Conservation (phyloP, 2,329 filamentous ascomycete species). For the Colletotrichum plurivorum region DNA sequence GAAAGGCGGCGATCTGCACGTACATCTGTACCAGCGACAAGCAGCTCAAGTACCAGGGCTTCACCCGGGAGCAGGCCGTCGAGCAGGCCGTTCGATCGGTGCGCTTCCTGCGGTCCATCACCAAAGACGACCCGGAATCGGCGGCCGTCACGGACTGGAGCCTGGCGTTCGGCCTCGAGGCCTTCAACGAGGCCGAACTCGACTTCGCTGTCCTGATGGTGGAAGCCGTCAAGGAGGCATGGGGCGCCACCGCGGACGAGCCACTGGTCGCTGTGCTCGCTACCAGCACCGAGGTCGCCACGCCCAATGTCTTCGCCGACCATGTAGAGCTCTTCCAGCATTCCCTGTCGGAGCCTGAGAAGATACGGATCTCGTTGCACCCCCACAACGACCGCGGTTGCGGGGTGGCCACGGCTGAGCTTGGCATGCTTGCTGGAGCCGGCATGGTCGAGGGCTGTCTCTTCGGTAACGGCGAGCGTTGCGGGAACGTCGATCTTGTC, state of each 20-base stretch:
- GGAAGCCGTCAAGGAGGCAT: conserved; percentile 25
- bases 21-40: conserved; percentile 31
- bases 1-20: conserved; percentile 3
- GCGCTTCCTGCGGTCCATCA: conserved; percentile 12
- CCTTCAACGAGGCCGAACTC: conserved; percentile 15
- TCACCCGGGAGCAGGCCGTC: conserved; percentile 19
- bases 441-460: conserved; percentile 24
- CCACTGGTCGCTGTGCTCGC: conserved; percentile 7
- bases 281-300: conserved; percentile 17
- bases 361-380: conserved; percentile 14
- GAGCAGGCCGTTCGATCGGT: conserved; percentile 19
- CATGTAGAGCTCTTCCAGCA: conserved; percentile 13
- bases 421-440: conserved; percentile 18
- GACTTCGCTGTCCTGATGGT: conserved; percentile 6
- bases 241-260: neutral
- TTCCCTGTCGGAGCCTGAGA: conserved; percentile 8
- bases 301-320: conserved; percentile 25
- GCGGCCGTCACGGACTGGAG: conserved; percentile 18
- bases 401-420: conserved; percentile 7
- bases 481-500: conserved; percentile 21
- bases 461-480: conserved; percentile 25
- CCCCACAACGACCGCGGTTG: conserved; percentile 24
- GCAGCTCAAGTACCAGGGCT: conserved; percentile 19
- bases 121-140: conserved; percentile 19
- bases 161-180: conserved; percentile 14